These are phyloP conservation scores for Podospora pseudopauciseta DNA, from an alignment of 495 filamentous ascomycete genomes.

Conservation along the genomic window DNA sequence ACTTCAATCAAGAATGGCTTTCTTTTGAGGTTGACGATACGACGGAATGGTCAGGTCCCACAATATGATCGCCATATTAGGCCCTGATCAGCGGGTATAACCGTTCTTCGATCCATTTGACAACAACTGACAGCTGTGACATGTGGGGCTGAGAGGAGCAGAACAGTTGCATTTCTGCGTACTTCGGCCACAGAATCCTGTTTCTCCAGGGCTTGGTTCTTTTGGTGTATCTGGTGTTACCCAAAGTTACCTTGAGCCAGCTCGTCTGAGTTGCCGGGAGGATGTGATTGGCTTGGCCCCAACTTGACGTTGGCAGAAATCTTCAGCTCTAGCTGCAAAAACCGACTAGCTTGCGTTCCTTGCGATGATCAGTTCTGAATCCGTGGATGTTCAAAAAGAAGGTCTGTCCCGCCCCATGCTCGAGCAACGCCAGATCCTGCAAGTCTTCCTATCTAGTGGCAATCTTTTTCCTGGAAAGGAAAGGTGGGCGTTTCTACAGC, in stretches of 20 bases:
- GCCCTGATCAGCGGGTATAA: constrained; percentile 1
- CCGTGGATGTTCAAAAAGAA: background rate
- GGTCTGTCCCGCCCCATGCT: background rate
- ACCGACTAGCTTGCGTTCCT: background rate
- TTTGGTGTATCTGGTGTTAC: background rate
- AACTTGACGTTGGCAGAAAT: background rate
- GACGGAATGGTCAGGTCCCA: background rate
- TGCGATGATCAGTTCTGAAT: too few relatives aligned
- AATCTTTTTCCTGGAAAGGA: background rate
- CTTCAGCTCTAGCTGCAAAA: background rate
- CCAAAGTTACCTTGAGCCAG: background rate
- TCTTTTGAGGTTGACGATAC: background rate
- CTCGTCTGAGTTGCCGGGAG: background rate
- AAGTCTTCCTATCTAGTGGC: background rate
- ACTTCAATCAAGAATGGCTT: background rate
- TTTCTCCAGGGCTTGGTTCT: background rate
- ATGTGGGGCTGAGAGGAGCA: background rate
- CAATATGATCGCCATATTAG: background rate
- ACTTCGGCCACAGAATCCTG: background rate
- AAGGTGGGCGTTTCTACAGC: background rate
- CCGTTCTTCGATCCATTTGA: background rate
- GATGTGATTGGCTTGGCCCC: background rate
- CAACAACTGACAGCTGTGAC: background rate
- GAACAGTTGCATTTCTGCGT: background rate
- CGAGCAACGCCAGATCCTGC: background rate